A percentile compares a stretch with the other conserved stretches of the same genome.
Evolutionary conservation across 1,139 yeast genomes (phyloP).

Genomic region (Pichia terricola): DNA sequence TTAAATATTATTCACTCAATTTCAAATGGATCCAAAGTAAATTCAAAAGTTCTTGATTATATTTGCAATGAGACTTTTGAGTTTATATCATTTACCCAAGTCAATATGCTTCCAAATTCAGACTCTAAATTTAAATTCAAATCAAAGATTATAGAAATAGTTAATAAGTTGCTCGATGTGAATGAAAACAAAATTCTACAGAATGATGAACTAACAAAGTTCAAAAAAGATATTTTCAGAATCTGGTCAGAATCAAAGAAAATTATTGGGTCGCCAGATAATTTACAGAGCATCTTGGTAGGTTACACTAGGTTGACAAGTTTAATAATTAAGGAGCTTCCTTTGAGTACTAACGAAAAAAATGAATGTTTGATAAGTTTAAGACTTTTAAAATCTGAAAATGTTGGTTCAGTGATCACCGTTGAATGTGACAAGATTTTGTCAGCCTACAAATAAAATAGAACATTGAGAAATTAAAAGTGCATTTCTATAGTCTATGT

Average conservation of each 20-base stretch:
- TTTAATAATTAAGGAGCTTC: slow-evolving; percentile 3
- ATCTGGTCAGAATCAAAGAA: slow-evolving; percentile 6
- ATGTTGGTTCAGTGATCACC: slow-evolving; percentile 29
- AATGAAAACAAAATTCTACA: slow-evolving; percentile 1
- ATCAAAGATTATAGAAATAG: slow-evolving; percentile 2
- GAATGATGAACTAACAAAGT: not conserved
- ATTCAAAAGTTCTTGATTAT: slow-evolving; percentile 4
- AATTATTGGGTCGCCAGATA: slow-evolving; percentile 26
- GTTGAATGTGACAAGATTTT: slow-evolving; percentile 27
- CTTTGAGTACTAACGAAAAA: slow-evolving; percentile 4
- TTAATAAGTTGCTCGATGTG: slow-evolving; percentile 2
- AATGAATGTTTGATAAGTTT: slow-evolving; percentile 21
- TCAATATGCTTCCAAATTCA: slow-evolving; percentile 8
- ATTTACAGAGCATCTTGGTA: slow-evolving; percentile 56
- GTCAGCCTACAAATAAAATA: not conserved
- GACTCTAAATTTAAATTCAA: slow-evolving; percentile 11
- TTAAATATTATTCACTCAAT: slow-evolving; percentile 5
- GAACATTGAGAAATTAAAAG: no score
- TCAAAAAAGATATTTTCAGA: not conserved
- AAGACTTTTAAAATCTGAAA: slow-evolving; percentile 23
- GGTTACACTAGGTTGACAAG: slow-evolving; percentile 28
- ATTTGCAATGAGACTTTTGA: not conserved
- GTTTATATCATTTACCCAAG: slow-evolving; percentile 1
- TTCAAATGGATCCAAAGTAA: slow-evolving; percentile 4
- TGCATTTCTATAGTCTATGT: no score